Evolutionary conservation across 139 green algal genomes (phyloP), one percentile per base, ranked within the genome.

Genomic region (Zygnema circumcarinatum): DNA sequence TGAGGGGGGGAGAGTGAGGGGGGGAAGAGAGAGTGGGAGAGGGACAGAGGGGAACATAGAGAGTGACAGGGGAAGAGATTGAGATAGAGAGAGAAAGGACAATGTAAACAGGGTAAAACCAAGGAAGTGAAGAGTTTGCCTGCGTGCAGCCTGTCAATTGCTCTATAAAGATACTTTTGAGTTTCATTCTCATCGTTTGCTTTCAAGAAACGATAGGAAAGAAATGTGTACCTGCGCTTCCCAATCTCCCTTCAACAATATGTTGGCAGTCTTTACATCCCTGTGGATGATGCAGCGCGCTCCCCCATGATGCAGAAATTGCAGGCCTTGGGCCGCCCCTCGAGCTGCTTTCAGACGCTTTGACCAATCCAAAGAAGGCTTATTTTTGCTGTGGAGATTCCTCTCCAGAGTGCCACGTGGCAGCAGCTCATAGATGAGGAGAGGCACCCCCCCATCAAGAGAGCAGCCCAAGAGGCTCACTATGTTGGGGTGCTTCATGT

Each of bases 201-300:
- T 72, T 29, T 29, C 25, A 72, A 72, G 29, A 29, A 72, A 72
- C 29, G 54, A 29, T 72, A 25, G 25, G 54, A 29, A 72, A 72
- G 29, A 29, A 29, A 72, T 25, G 3, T 16, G 69, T 62, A 89
- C 76, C 79, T 89, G 81, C 1, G 84, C 76, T 53, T 85, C 33
- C 33, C 54, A 32, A 0, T 56, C 36, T 29, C 32, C 20, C 39
- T 85, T 62, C 25, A 91, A 39, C 33, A 91, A 75, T 33, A 92
- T 83, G 85, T 92, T 92, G 33, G 62, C 73, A 2, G 88, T 54
- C 42, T 92, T 92, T 1, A 92, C 41, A 74, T 92, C 88, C 32
- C 88, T 54, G 39, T 92, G 88, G 1, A 92, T 41, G n/a, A 91
- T 87, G n/a, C 38, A 25, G 2, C 38, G 56, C 62, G 31, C 22